Evolutionary conservation across 257 asterid genomes (phyloP), one percentile per base, ranked within the genome.

Genomic region (Nicotiana benthamiana): DNA sequence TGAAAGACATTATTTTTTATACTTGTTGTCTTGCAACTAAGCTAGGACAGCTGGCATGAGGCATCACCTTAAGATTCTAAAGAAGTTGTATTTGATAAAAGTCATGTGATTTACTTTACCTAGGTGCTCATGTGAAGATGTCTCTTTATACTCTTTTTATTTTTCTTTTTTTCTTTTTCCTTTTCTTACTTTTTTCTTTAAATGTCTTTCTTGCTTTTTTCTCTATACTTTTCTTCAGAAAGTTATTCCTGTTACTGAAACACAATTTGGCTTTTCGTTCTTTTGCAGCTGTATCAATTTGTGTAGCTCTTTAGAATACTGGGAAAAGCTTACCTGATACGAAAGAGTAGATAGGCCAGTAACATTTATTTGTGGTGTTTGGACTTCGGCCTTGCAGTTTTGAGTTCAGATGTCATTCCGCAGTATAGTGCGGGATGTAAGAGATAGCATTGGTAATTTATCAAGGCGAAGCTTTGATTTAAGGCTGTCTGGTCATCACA

Each of bases 361-460:
- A 15, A 75, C 51, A 51, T 65, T 67, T 79, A 52, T 70, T 76
- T 20, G 20, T 57, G 52, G 46, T 79, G 36, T 66, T 52, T 85
- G 79, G 74, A 36, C 54, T 77, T 77, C 57, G 60, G 59, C 66
- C 10, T 67, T 43, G 72, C 76, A 46, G 51, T 66, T 84, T 64
- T 72, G 76, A 81, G 85, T 75, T 62, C 86, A 86, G 86, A 95
- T 95, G 98, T 93, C 98, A 27, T 95, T 95, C 87, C 91, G 99
- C 81, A 93, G 95, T 80, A 90, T 95, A 87, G 99, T 97, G 54
- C 90, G 90, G 17, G 99, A 95, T 80, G 90, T 94, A 80, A 90
- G 97, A 82, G 97, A 87, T 75, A 87, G 98, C 86, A 83, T 94
- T 57, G 98, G 99, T 80, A 95, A 97, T 86, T 85, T 94, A 84